A percentile compares a stretch with the other conserved stretches of the same genome.
phyloP scores from a whole-genome alignment of 441 rosid genomes.

The Aleurites moluccanus region DNA sequence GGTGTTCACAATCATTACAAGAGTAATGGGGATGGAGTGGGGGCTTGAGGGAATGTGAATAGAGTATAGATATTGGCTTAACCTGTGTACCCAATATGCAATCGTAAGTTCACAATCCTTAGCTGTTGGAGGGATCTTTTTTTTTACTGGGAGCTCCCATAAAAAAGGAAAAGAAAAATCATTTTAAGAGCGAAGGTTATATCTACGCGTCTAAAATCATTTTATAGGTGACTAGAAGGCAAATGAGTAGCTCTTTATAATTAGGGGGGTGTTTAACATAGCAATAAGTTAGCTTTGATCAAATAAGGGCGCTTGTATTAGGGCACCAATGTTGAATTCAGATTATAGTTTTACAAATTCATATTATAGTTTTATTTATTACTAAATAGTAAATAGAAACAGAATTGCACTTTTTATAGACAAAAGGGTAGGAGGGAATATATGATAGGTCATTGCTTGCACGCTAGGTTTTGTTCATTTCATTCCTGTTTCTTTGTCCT shows the following conservation, averaged over 20 bases:
- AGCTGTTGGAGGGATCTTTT: neutral
- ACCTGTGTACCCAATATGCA: neutral
- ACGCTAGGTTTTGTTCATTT: constrained; percentile 46
- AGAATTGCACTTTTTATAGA: constrained; percentile 23
- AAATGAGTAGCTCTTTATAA: neutral
- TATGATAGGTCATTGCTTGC: constrained; percentile 50
- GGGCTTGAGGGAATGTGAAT: neutral
- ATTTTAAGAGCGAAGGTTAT: neutral
- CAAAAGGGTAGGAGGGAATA: constrained; percentile 24
- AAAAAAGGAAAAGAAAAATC: neutral
- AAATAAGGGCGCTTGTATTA: neutral
- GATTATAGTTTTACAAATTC: neutral
- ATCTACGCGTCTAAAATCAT: too few relatives aligned
- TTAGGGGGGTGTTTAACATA: neutral
- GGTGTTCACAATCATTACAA: constrained; percentile 9
- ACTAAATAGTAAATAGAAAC: constrained; percentile 20
- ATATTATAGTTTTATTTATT: neutral
- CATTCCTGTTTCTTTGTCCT: constrained; percentile 22
- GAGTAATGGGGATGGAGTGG: constrained; percentile 3
- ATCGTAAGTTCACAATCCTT: neutral
- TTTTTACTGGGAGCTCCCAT: neutral
- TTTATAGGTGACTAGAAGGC: neutral
- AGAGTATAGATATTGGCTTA: neutral
- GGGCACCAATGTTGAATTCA: constrained; percentile 5
- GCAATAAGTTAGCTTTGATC: neutral